A percentile compares a stretch with the other conserved stretches of the same genome.
Evolutionary conservation across 2,329 filamentous ascomycete genomes (phyloP).

Genomic region (Calonectria hawksworthii): DNA sequence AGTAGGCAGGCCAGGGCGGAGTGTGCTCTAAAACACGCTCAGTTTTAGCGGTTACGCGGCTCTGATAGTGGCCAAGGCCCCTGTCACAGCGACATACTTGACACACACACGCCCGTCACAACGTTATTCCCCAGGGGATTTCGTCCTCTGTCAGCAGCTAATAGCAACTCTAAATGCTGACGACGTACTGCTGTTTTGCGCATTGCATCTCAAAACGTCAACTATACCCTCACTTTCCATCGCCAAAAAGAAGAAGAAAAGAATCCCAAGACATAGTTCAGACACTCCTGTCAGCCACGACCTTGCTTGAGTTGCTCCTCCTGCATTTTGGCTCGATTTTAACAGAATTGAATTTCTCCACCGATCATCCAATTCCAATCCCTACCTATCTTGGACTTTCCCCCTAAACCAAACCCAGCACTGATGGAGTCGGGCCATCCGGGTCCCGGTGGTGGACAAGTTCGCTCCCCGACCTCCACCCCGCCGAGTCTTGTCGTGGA

Average conservation of each 20-base stretch:
- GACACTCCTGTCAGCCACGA: not conserved
- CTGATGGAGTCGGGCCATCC: constrained; percentile 33
- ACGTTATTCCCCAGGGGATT: constrained; percentile 1
- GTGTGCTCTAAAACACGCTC: not conserved
- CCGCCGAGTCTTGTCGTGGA: constrained; percentile 44
- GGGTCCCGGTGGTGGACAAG: constrained; percentile 38
- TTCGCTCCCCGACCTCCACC: constrained; percentile 35
- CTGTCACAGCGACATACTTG: not conserved
- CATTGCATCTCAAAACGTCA: constrained; percentile 2
- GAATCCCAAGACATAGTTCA: not conserved
- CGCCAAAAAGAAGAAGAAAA: not conserved
- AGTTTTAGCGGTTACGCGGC: not conserved
- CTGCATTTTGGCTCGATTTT: not conserved
- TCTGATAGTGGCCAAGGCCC: not conserved
- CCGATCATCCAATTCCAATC: constrained; percentile 2
- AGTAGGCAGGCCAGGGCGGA: not conserved
- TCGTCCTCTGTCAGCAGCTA: not conserved
- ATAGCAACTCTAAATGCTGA: constrained; percentile 20
- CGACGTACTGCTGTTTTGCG: not conserved
- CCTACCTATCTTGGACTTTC: constrained; percentile 21
- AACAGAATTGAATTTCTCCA: constrained; percentile 9
- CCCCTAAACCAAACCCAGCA: constrained; percentile 22
- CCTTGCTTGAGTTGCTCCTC: not conserved
- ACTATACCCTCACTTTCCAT: not conserved
- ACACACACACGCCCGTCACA: not conserved